Evolutionary conservation across 2,329 filamentous ascomycete genomes (phyloP).

Genomic region (Rhinocladiella similis): DNA sequence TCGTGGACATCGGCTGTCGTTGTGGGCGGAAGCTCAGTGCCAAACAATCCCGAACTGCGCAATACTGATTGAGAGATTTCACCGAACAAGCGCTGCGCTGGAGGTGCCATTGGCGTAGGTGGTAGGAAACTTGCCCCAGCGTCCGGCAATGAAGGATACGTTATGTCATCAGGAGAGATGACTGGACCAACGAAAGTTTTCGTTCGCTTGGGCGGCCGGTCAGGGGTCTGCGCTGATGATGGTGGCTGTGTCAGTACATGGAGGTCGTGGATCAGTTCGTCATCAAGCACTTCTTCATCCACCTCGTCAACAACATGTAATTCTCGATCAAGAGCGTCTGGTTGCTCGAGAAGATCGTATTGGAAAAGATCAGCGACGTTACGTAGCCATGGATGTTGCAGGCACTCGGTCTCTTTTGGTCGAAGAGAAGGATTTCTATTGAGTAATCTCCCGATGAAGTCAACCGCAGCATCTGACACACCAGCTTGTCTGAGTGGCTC

Average conservation of each 20-base stretch:
- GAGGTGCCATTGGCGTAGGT: conserved; percentile 27
- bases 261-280: conserved; percentile 25
- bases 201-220: conserved; percentile 36
- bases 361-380: conserved; percentile 57
- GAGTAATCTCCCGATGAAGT: conserved; percentile 77
- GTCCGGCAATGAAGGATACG: conserved; percentile 44
- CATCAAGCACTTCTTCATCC: conserved; percentile 33
- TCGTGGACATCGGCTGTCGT: conserved; percentile 14
- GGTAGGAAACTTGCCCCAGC: conserved; percentile 37
- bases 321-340: conserved; percentile 47
- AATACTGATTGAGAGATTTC: conserved; percentile 60
- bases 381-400: conserved; percentile 72
- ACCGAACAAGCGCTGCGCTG: conserved; percentile 55
- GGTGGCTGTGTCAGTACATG: conserved; percentile 25
- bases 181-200: conserved; percentile 13
- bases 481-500: conserved; percentile 58
- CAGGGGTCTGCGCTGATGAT: conserved; percentile 19
- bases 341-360: conserved; percentile 52
- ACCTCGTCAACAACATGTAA: conserved; percentile 37
- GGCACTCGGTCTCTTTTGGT: conserved; percentile 70
- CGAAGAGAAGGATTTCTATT: conserved; percentile 76
- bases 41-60: conserved; percentile 53
- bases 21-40: conserved; percentile 21
- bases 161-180: conserved; percentile 33
- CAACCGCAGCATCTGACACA: conserved; percentile 67